Base-by-base conservation (phyloP, 2,329 filamentous ascomycete species). In the Claviceps cyperi region DNA sequence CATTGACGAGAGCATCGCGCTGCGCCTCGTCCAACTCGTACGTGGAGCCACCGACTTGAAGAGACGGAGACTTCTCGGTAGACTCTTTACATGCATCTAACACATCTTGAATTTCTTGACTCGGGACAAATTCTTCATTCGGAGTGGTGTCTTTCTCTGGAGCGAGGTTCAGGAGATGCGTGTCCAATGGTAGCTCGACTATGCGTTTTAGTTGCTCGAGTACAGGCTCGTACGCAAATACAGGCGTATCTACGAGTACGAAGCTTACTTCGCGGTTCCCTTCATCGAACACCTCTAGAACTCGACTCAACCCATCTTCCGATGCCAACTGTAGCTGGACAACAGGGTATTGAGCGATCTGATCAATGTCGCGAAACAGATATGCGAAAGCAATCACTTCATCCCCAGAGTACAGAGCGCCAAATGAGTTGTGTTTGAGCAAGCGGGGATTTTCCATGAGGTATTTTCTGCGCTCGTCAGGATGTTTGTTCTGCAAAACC, bases 141-240 rank as follows among this genome's bases (percentile, higher is more conserved):
- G 14, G 13, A 7, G 21, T n/a, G n/a, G 21, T 24, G 40, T 5
- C 40, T 24, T 15, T 43, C 5, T 43, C 21, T 5, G 2, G 2
- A 8, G 3, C 15, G 5, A 13, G 43, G 14, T 64, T 53, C 4
- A 85, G 62, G 0, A 85, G 57, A 35, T 76, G 66, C 1, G 75
- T 60, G 3, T 74, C 66, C 0, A 88, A 64, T 0, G 81, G 75
- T 0, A 86, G 49, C 2, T 79, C 71, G 0, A 59, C 65, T 22
- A 78, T 77, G 0, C 67, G 62, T 58, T 84, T 74, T 1, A 88
- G 65, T 1, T 76, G 71, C 46, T 73, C 62, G 4, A 88, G 60
- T 1, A 88, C 71, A 0, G 84, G 84, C 49, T 86, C 79, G 50
- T 80, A 86, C 0, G 83, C 78, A 58, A 86, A 88, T 0, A 82